Conservation (phyloP, 1,284 basidiomycete genomes). For the Bjerkandera adusta region DNA sequence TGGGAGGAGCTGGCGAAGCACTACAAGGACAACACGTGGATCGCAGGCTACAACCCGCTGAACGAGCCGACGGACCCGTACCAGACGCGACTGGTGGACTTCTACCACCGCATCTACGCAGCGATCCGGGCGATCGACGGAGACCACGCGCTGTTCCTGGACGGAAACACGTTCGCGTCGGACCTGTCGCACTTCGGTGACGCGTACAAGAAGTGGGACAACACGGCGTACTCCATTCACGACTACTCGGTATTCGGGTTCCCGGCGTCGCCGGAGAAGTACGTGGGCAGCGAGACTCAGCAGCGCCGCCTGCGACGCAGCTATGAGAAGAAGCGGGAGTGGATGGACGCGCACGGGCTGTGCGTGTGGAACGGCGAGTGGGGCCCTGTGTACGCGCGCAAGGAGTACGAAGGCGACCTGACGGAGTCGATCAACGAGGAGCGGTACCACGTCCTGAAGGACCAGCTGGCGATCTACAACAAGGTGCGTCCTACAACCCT, state of each 20-base stretch:
- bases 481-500: constrained; percentile 24
- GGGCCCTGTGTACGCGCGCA: constrained; percentile 64
- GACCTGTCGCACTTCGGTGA: constrained; percentile 75
- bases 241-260: constrained; percentile 75
- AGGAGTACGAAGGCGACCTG: constrained; percentile 52
- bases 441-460: constrained; percentile 53
- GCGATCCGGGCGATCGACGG: constrained; percentile 66
- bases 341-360: constrained; percentile 63
- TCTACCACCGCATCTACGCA: constrained; percentile 63
- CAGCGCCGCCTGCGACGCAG: constrained; percentile 45
- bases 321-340: constrained; percentile 66
- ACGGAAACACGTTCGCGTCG: constrained; percentile 74
- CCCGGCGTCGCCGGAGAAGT: constrained; percentile 59
- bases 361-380: constrained; percentile 82
- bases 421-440: constrained; percentile 64
- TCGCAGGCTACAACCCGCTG: constrained; percentile 70
- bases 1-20: constrained; percentile 68
- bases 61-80: constrained; percentile 73
- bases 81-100: constrained; percentile 42
- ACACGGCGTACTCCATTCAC: constrained; percentile 75
- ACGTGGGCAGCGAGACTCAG: constrained; percentile 53
- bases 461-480: constrained; percentile 49
- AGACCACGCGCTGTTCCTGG: constrained; percentile 64
- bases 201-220: constrained; percentile 51
- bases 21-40: constrained; percentile 66